A percentile compares a stretch with the other conserved stretches of the same genome.
Evolutionary conservation across 768 basidiomycete species (phyloP).

Genomic region (Trametopsis cervina): DNA sequence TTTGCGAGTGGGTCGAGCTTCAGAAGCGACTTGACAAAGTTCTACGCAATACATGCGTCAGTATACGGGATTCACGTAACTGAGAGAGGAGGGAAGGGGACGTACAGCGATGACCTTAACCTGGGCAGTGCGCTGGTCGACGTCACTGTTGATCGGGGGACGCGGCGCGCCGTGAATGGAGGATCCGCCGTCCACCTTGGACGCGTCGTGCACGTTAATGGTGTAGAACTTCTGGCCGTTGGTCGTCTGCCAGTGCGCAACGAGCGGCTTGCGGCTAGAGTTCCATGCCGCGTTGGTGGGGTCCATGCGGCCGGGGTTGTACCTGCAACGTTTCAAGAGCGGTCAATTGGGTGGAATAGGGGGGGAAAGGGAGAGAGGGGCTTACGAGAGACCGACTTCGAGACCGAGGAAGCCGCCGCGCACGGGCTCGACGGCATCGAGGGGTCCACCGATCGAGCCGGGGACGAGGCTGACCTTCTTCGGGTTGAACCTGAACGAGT

Average conservation of each 20-base stretch:
- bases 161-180: slow-evolving; percentile 49
- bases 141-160: slow-evolving; percentile 46
- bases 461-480: slow-evolving; percentile 40
- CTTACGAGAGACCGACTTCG: slow-evolving; percentile 30
- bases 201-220: slow-evolving; percentile 51
- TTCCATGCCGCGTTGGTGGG: slow-evolving; percentile 49
- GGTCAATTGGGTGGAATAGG: background rate
- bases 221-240: slow-evolving; percentile 42
- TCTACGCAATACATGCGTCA: slow-evolving; percentile 22
- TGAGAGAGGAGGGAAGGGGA: slow-evolving; percentile 7
- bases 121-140: slow-evolving; percentile 43
- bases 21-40: slow-evolving; percentile 42
- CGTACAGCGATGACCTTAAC: slow-evolving; percentile 43
- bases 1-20: slow-evolving; percentile 36
- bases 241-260: slow-evolving; percentile 44
- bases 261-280: slow-evolving; percentile 50
- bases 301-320: slow-evolving; percentile 58
- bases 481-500: slow-evolving; percentile 32
- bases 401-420: slow-evolving; percentile 27
- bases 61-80: background rate
- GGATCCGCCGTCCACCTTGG: slow-evolving; percentile 44
- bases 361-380: background rate
- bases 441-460: slow-evolving; percentile 40
- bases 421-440: slow-evolving; percentile 38
- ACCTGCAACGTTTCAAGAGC: slow-evolving; percentile 26